Conservation (phyloP, 371 early-diverging fungal species). For the Mucor racemosus region DNA sequence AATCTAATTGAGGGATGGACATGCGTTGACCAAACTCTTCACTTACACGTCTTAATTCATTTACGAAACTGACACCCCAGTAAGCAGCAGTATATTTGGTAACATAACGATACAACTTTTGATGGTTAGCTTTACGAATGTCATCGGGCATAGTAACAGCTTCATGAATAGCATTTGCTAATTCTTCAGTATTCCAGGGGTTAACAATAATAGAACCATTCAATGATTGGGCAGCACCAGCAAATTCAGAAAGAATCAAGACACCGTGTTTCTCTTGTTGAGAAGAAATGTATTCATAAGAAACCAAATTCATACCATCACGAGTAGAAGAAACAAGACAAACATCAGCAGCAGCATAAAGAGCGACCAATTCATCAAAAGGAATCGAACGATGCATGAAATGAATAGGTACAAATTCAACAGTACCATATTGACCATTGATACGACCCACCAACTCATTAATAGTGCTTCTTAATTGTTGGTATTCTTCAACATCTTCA, state of each 20-base stretch:
- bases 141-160: slow-evolving; percentile 94
- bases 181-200: slow-evolving; percentile 98
- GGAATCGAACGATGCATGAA: slow-evolving; percentile 96
- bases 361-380: slow-evolving; percentile 95
- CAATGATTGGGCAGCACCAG: slow-evolving; percentile 98
- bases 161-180: slow-evolving; percentile 88
- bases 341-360: slow-evolving; percentile 96
- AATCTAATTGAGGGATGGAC: slow-evolving; percentile 68
- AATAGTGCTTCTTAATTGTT: slow-evolving; percentile 86
- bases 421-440: slow-evolving; percentile 92
- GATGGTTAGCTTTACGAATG: slow-evolving; percentile 81
- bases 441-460: slow-evolving; percentile 97
- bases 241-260: slow-evolving; percentile 97
- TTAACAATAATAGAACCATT: slow-evolving; percentile 97
- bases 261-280: slow-evolving; percentile 95
- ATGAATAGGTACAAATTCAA: slow-evolving; percentile 98
- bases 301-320: slow-evolving; percentile 99
- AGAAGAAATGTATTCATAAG: slow-evolving; percentile 98
- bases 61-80: slow-evolving; percentile 97
- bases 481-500: slow-evolving; percentile 97
- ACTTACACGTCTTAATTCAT: slow-evolving; percentile 77
- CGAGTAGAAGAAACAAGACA: slow-evolving; percentile 97
- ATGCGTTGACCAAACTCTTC: slow-evolving; percentile 74
- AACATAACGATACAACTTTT: slow-evolving; percentile 93
- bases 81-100: slow-evolving; percentile 97